These are phyloP conservation scores for Mallotus japonicus DNA, from an alignment of 441 rosid genomes.

Conservation along the genomic window DNA sequence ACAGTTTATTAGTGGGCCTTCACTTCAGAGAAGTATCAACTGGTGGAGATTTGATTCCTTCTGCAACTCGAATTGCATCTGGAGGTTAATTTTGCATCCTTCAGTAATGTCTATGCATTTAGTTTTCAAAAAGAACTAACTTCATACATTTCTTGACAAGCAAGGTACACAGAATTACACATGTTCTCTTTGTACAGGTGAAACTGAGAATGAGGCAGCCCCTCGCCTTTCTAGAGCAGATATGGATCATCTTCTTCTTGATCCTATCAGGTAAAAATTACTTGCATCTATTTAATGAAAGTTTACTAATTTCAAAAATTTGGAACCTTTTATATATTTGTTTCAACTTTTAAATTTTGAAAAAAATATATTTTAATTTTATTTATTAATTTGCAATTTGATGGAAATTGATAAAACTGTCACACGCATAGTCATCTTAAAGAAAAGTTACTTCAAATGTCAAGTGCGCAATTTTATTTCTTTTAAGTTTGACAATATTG, in stretches of 20 bases:
- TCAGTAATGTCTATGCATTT: conserved; percentile 20
- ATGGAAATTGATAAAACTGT: too few relatives aligned
- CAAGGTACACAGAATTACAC: not conserved
- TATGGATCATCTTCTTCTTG: conserved; percentile 64
- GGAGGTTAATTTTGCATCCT: conserved; percentile 19
- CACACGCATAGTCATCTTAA: too few relatives aligned
- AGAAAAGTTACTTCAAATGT: too few relatives aligned
- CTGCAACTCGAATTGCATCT: conserved; percentile 9
- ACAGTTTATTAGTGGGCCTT: conserved; percentile 87
- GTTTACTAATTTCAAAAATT: too few relatives aligned
- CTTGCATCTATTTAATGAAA: too few relatives aligned
- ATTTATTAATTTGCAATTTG: too few relatives aligned
- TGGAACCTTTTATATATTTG: too few relatives aligned
- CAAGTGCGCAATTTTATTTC: too few relatives aligned
- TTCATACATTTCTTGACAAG: not conserved
- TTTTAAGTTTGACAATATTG: too few relatives aligned
- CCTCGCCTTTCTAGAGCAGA: conserved; percentile 67
- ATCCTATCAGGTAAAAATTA: conserved; percentile 52
- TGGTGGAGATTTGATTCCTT: conserved; percentile 35
- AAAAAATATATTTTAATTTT: too few relatives aligned
- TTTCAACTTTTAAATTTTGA: too few relatives aligned
- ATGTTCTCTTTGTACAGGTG: conserved; percentile 34
- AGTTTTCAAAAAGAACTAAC: not conserved
- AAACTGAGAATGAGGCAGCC: conserved; percentile 33
- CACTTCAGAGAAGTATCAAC: conserved; percentile 67